Conservation (phyloP, 306 rosid genomes). For the Purshia tridentata region DNA sequence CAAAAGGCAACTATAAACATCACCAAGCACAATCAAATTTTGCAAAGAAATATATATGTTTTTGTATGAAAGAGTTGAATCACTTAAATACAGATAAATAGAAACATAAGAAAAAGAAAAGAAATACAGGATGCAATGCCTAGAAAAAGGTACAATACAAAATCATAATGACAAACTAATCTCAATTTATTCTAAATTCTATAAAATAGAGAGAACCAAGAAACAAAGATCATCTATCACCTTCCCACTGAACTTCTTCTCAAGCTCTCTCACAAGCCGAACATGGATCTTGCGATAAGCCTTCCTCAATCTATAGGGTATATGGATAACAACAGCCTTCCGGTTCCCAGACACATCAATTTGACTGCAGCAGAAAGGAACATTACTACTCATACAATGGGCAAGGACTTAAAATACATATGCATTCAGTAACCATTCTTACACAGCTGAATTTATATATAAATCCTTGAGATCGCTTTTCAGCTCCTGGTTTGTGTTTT, state of each 20-base stretch:
- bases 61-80: neutral
- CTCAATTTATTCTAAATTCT: neutral
- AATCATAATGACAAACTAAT: too few species aligned
- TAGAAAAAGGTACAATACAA: neutral
- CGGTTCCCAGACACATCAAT: constrained; percentile 71
- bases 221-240: constrained; percentile 24
- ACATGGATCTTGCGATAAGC: constrained; percentile 74
- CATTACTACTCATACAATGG: neutral
- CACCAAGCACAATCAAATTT: neutral
- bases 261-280: constrained; percentile 88
- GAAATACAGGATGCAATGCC: neutral
- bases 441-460: constrained; percentile 79
- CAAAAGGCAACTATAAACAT: neutral
- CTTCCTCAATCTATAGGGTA: constrained; percentile 78
- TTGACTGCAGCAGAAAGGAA: constrained; percentile 44
- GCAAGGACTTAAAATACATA: neutral
- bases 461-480: constrained; percentile 92
- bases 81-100: neutral
- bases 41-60: neutral
- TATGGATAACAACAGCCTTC: constrained; percentile 77
- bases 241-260: constrained; percentile 90
- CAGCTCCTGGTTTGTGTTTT: constrained; percentile 75
- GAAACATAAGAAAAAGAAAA: neutral
- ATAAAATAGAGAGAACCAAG: neutral
- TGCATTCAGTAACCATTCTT: constrained; percentile 23